Percentiles rank a stretch among this genome's conserved stretches.
Evolutionary conservation across 192 early-diverging fungal genomes (phyloP).

Genomic region (Pilaira anomala): DNA sequence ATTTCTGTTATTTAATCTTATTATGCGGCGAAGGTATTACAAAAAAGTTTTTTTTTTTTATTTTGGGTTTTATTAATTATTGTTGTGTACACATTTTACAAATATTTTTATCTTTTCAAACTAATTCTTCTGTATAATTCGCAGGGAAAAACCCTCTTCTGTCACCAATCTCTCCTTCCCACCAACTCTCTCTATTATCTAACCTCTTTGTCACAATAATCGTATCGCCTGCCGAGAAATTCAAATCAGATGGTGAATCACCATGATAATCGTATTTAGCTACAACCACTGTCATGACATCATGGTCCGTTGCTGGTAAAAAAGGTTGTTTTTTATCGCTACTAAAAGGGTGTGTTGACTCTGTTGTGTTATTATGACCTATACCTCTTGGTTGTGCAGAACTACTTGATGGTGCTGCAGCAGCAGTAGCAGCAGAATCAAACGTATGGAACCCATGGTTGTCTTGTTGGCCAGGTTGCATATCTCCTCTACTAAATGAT

Average conservation of each 20-base stretch:
- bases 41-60: too few species aligned
- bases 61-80: too few species aligned
- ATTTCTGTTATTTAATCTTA: too few species aligned
- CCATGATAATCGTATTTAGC: constrained; percentile 40
- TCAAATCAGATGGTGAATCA: constrained; percentile 29
- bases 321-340: not conserved
- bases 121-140: constrained; percentile 17
- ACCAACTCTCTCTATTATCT: constrained; percentile 33
- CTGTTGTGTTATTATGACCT: too few species aligned
- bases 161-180: constrained; percentile 34
- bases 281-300: constrained; percentile 4
- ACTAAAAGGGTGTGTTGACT: not conserved
- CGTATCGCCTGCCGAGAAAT: constrained; percentile 36
- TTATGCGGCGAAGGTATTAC: too few species aligned
- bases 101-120: too few species aligned
- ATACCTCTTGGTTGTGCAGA: too few species aligned
- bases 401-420: too few species aligned
- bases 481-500: not conserved
- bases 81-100: too few species aligned
- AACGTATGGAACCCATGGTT: not conserved
- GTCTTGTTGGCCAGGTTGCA: too few species aligned
- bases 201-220: constrained; percentile 35
- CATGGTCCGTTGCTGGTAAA: constrained; percentile 22
- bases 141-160: constrained; percentile 21
- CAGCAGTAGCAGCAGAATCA: too few species aligned